Conservation (phyloP, 2,329 filamentous ascomycete genomes). For the Aspergillus luchuensis region DNA sequence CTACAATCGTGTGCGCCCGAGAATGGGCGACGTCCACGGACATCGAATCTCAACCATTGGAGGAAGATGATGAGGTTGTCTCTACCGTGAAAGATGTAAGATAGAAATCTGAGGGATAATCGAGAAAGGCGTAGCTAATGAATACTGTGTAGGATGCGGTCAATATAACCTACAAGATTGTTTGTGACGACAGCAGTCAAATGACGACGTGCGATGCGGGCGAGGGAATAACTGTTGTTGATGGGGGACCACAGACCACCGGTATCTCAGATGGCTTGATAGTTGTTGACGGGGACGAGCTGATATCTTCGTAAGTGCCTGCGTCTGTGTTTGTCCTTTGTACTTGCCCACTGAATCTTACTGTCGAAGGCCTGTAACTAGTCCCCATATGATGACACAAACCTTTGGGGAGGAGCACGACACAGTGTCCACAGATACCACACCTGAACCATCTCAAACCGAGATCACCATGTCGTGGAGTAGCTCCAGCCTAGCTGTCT, state of each 20-base stretch:
- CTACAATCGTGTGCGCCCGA: background rate
- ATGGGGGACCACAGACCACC: background rate
- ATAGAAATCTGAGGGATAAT: no score
- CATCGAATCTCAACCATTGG: background rate
- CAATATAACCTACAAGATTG: background rate
- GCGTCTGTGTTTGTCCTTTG: no score
- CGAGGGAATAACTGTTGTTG: background rate
- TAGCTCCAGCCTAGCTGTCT: background rate
- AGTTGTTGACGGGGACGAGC: background rate
- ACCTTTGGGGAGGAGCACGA: no score
- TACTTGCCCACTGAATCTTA: no score
- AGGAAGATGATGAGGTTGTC: background rate
- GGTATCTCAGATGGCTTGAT: background rate
- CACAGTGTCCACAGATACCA: background rate
- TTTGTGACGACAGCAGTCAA: background rate
- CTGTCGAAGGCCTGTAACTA: background rate
- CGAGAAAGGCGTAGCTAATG: background rate
- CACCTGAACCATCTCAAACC: background rate
- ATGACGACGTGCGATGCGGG: background rate
- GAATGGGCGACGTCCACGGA: background rate
- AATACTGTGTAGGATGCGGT: no score
- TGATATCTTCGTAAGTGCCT: background rate
- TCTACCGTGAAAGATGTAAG: background rate
- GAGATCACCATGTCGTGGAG: background rate
- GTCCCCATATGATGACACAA: background rate